Conservation (phyloP, 805 yeast genomes). For the Scheffersomyces amazonensis region DNA sequence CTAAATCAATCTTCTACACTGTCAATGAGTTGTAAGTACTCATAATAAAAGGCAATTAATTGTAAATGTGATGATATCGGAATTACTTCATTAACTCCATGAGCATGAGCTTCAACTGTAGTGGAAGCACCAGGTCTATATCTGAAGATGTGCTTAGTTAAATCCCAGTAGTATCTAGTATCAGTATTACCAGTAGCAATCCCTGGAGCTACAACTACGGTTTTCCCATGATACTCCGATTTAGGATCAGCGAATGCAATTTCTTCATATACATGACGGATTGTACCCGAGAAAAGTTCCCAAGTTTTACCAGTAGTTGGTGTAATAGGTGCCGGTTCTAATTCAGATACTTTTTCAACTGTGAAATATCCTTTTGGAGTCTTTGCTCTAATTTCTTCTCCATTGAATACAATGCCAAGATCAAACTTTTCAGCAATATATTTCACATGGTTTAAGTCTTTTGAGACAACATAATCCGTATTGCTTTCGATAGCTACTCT, state of each 20-base stretch:
- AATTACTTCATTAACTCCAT: slow-evolving; percentile 36
- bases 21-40: slow-evolving; percentile 45
- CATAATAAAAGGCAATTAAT: slow-evolving; percentile 34
- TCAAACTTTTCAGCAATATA: slow-evolving; percentile 24
- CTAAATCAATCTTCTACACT: not conserved
- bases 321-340: slow-evolving; percentile 47
- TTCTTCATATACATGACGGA: slow-evolving; percentile 62
- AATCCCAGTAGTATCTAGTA: slow-evolving; percentile 56
- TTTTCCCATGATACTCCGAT: slow-evolving; percentile 1
- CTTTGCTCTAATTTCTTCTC: slow-evolving; percentile 6
- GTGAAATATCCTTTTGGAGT: slow-evolving; percentile 14
- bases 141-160: slow-evolving; percentile 55
- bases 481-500: slow-evolving; percentile 30
- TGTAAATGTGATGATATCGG: slow-evolving; percentile 31
- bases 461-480: slow-evolving; percentile 20
- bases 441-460: slow-evolving; percentile 13
- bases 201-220: slow-evolving; percentile 41
- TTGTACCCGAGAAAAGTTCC: slow-evolving; percentile 59
- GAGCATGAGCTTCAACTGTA: slow-evolving; percentile 21
- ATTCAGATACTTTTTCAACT: slow-evolving; percentile 10
- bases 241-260: slow-evolving; percentile 35
- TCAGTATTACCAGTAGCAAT: slow-evolving; percentile 62
- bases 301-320: slow-evolving; percentile 46
- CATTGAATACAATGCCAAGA: slow-evolving; percentile 18
- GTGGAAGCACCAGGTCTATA: slow-evolving; percentile 25